Evolutionary conservation across 371 early-diverging fungal genomes (phyloP).

Genomic region (Actinomortierella ambigua): DNA sequence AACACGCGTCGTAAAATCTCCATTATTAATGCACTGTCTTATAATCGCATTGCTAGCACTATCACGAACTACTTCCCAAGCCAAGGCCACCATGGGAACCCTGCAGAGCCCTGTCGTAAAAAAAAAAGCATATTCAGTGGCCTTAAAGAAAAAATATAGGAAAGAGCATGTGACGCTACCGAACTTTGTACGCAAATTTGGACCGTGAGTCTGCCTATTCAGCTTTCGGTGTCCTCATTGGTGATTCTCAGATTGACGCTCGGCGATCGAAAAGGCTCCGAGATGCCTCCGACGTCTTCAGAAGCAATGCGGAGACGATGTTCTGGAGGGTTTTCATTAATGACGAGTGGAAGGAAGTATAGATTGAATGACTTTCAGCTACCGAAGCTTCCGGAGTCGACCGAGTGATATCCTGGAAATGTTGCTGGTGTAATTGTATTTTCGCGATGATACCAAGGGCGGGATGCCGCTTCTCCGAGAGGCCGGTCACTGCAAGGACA

Average conservation of each 20-base stretch:
- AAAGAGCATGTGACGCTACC: conserved; percentile 12
- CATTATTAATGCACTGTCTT: too few species aligned
- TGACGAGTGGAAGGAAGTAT: conserved; percentile 25
- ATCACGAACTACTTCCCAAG: too few species aligned
- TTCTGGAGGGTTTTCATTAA: conserved; percentile 19
- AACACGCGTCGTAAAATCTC: too few species aligned
- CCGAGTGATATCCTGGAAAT: conserved; percentile 11
- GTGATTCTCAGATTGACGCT: conserved; percentile 3
- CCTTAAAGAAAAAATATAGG: conserved; percentile 1
- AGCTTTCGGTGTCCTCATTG: conserved; percentile 1
- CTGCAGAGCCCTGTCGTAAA: too few species aligned
- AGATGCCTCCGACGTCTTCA: conserved; percentile 9
- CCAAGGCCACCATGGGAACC: too few species aligned
- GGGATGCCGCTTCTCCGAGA: conserved; percentile 19
- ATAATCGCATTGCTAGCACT: too few species aligned
- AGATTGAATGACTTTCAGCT: conserved; percentile 18
- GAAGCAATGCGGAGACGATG: conserved; percentile 5
- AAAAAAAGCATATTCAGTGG: conserved; percentile 5
- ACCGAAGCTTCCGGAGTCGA: conserved; percentile 17
- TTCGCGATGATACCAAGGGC: too few species aligned
- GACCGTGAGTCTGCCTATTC: conserved; percentile 9
- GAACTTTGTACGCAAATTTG: conserved; percentile 12
- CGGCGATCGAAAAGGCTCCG: conserved; percentile 11
- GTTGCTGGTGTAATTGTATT: conserved; percentile 17
- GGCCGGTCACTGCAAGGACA: not conserved